Evolutionary conservation across 2,329 filamentous ascomycete species (phyloP), one percentile per base, ranked within the genome.

Genomic region (Colletotrichum magnum): DNA sequence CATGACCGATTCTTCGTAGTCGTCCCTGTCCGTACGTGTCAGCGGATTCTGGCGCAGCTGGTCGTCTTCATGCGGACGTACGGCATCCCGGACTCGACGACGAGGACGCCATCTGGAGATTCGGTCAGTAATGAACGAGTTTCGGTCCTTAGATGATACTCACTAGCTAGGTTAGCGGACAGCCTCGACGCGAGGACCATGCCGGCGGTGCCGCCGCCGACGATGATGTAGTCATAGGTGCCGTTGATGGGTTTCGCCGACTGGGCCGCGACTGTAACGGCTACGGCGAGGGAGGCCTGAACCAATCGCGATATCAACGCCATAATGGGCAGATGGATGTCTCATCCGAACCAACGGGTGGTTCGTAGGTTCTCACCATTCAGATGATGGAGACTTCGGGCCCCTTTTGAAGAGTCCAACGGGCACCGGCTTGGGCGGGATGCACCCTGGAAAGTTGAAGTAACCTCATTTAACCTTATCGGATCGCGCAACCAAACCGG

Each of bases 121-220:
- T 32, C 32, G n/a, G 15, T 13, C 16, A 16, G 39, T 61, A n/a
- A 43, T 7, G 3, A 4, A 12, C 15, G 24, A 51, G 6, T 12
- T 24, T 39, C 28, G 26, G 6, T 21, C 12, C 6, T 48, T 4
- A 45, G 28, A 4, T 2, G 13, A 6, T 24, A 26, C 24, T 13
- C 51, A 66, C 64, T 45, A 7, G 41, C 32, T 13, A 16, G 1
- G 32, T 56, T 39, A 6, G 15, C 52, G 18, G 63, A 53, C 6
- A 80, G 69, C 39, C 78, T 77, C 41, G 78, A 76, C 15, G 78
- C 78, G 10, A 80, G 74, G 3, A 78, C 78, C 52, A 79, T 70
- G 4, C 78, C 78, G 7, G 75, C 73, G 0, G 77, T 79, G 24
- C 78, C 78, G 21, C 74, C 78, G 16, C 78, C 78, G n/a, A 75